Base-by-base conservation (phyloP, 495 filamentous ascomycete species). In the Penicillium egyptiacum region DNA sequence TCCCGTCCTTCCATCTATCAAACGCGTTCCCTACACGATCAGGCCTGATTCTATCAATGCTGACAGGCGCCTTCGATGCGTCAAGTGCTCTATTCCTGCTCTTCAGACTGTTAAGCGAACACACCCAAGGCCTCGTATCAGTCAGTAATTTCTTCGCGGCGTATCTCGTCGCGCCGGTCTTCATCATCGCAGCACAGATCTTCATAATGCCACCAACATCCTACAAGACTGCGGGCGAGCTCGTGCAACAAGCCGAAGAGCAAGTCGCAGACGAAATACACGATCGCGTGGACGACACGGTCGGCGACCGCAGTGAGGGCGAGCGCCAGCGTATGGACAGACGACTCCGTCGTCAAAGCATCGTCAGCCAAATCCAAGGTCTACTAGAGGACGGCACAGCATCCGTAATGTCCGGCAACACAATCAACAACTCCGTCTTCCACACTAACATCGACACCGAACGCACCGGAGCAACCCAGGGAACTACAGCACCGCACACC, bases 21-120 rank as follows among this genome's bases (percentile, higher is more conserved):
- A 96, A 96, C 62, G 85, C 91, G 12, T 96, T 96, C 64, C 92
- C 92, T 1, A 77, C 79, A n/a, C 83, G 88, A 59, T 95, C 91
- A 1, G 92, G 92, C 4, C 71, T 95, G 16, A 92, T 96, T 50
- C 76, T 96, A 3, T 90, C 92, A 0, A 79, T 92, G 31, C 75
- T 96, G 19, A 96, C 91, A 0, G 92, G 92, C 5, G 91, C 91
- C 39, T 96, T 96, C 63, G 92, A 96, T 70, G 86, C 91, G 1
- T 92, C 88, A 7, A 91, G 87, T 63, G 90, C 91, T n/a, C 61
- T 96, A 3, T 96, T 96, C 67, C 79, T 96, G 14, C 59, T 91
- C n/a, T 95, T 96, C 69, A 83, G 91, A 2, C 70, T 96, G 28
- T 70, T 90, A 28, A 93, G 89, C 66, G 77, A 90, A 51, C 76